Base-by-base conservation (phyloP, 352 stramenopile genomes). In the Globisporangium rhizosaccharum region DNA sequence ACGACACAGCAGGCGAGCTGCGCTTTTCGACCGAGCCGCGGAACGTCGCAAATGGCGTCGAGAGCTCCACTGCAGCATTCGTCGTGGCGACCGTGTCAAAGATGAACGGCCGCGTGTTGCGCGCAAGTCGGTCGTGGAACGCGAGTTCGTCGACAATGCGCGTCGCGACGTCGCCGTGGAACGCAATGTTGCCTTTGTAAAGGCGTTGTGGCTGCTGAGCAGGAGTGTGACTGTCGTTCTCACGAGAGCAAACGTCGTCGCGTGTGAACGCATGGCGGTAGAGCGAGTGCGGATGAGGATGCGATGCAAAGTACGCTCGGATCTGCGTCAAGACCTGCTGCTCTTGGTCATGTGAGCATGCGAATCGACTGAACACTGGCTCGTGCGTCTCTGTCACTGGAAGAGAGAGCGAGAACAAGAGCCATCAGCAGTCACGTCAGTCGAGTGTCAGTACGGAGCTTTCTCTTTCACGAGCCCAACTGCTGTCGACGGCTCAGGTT, bases 171-270 rank as follows among this genome's bases (percentile, higher is more conserved):
- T 68, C 60, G 8, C 77, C 77, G 65, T 61, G 61, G 37, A 87
- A 87, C 39, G 49, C 48, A 37, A 88, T 82, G 46, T 88, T 88
- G 0, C 78, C 78, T 28, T 85, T 85, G 30, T 67, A 57, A 47
- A 85, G 73, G 20, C 50, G 57, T 8, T 53, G 17, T 72, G 51
- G 3, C 47, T 56, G n/a, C 61, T 50, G 23, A 73, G 17, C 28
- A 33, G 28, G 28, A 33, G 28, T 7, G 28, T 33, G 28, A 6
- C 49, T 26, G 28, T 36, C 12, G 25, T 23, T 53, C 11, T 14
- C 10, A 25, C n/a, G 18, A 12, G 10, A 17, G 9, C 18, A 2
- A 20, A 47, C 14, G 12, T 47, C 41, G 18, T 47, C 18, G 4
- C 7, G 20, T 2, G 47, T 70, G 50, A 88, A 88, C 10, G n/a